Evolutionary conservation across 164 flowering plant genomes (phyloP).

Genomic region (Nelumbo lutea): DNA sequence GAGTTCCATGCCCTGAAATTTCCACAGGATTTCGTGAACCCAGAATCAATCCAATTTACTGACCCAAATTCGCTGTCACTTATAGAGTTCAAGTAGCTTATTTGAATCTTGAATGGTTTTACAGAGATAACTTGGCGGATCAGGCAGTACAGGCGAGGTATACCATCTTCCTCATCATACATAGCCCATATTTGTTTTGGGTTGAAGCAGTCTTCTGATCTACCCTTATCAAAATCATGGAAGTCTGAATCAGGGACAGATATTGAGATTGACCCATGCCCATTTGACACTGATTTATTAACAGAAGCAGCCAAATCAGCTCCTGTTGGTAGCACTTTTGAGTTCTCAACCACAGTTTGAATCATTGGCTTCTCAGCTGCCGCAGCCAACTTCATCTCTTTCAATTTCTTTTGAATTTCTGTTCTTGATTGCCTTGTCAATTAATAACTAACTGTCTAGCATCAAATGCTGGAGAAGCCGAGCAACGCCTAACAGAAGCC

Average conservation of each 20-base stretch:
- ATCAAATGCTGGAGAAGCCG: slow-evolving; percentile 56
- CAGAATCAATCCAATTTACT: slow-evolving; percentile 62
- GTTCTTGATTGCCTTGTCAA: slow-evolving; percentile 56
- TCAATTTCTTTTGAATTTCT: slow-evolving; percentile 58
- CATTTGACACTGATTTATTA: slow-evolving; percentile 17
- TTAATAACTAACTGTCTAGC: slow-evolving; percentile 48
- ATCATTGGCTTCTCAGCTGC: slow-evolving; percentile 22
- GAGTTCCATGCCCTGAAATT: slow-evolving; percentile 53
- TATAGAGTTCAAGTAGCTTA: slow-evolving; percentile 67
- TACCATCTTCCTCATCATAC: slow-evolving; percentile 94
- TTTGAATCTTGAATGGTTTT: slow-evolving; percentile 69
- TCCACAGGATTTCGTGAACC: slow-evolving; percentile 86
- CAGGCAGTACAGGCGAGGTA: slow-evolving; percentile 87
- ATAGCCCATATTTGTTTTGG: slow-evolving; percentile 93
- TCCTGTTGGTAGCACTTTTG: slow-evolving; percentile 16
- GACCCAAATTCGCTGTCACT: slow-evolving; percentile 59
- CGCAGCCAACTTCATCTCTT: slow-evolving; percentile 41
- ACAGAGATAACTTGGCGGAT: slow-evolving; percentile 67
- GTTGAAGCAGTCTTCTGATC: slow-evolving; percentile 77
- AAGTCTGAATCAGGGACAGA: slow-evolving; percentile 84
- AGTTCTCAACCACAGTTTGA: slow-evolving; percentile 16
- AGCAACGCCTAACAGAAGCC: slow-evolving; percentile 24
- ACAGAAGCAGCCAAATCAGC: slow-evolving; percentile 6
- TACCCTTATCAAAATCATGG: slow-evolving; percentile 81
- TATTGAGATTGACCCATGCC: slow-evolving; percentile 36